These are phyloP conservation scores for Glonium stellatum DNA, from an alignment of 495 filamentous ascomycete genomes.

Conservation along the genomic window DNA sequence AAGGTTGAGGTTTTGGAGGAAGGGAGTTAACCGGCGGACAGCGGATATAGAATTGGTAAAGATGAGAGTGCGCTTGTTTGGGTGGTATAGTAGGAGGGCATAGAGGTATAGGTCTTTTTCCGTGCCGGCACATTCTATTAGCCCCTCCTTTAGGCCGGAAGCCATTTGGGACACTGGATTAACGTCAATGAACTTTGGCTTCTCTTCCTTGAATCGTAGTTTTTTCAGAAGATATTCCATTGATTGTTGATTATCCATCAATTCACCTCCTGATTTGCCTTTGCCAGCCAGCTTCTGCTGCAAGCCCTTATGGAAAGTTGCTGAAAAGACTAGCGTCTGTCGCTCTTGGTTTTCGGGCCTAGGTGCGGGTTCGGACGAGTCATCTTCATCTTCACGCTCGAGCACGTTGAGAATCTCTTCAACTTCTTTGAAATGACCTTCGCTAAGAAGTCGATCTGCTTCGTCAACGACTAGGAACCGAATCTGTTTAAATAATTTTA, in stretches of 20 bases:
- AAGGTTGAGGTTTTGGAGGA: slow-evolving; percentile 76
- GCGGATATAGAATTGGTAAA: slow-evolving; percentile 95
- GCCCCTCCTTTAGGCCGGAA: slow-evolving; percentile 72
- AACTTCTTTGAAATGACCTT: slow-evolving; percentile 91
- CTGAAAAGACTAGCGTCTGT: slow-evolving; percentile 93
- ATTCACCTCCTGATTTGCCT: slow-evolving; percentile 47
- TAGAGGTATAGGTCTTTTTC: slow-evolving; percentile 98
- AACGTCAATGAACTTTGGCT: slow-evolving; percentile 86
- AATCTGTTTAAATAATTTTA: slow-evolving; percentile 58
- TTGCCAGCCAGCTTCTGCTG: slow-evolving; percentile 86
- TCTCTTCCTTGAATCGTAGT: slow-evolving; percentile 72
- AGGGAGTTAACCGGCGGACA: slow-evolving; percentile 75
- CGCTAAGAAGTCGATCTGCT: slow-evolving; percentile 83
- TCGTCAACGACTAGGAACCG: slow-evolving; percentile 88
- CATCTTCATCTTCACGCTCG: slow-evolving; percentile 48
- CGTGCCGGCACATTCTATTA: slow-evolving; percentile 83
- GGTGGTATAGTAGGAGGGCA: slow-evolving; percentile 73
- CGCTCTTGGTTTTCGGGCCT: slow-evolving; percentile 34
- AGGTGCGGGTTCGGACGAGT: slow-evolving; percentile 35
- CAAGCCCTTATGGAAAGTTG: slow-evolving; percentile 83
- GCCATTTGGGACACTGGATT: slow-evolving; percentile 87
- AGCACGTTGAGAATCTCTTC: slow-evolving; percentile 75
- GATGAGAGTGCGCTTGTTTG: slow-evolving; percentile 69
- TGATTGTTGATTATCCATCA: slow-evolving; percentile 66
- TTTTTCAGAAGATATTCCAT: slow-evolving; percentile 91